Evolutionary conservation across 2,329 filamentous ascomycete species (phyloP).

Genomic region (Pestalotiopsis sp.): DNA sequence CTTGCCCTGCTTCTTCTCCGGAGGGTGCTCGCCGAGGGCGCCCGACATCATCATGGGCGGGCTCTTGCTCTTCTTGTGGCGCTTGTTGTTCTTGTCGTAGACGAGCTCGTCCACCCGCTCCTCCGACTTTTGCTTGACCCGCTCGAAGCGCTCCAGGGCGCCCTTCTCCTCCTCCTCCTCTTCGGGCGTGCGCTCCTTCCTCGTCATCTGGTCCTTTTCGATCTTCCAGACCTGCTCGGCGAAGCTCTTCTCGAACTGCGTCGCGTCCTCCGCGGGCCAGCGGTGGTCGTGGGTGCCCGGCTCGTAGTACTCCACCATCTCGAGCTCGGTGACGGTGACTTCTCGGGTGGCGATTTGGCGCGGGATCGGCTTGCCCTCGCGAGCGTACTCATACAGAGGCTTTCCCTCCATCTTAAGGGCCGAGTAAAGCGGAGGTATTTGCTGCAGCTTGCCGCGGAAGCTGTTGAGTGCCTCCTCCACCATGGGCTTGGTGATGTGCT

Average conservation of each 20-base stretch:
- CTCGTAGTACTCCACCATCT: conserved; percentile 82
- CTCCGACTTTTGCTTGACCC: conserved; percentile 58
- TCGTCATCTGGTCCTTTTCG: conserved; percentile 54
- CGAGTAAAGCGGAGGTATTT: conserved; percentile 90
- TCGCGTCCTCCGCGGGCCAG: conserved; percentile 80
- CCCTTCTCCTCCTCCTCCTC: conserved; percentile 56
- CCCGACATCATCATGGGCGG: conserved; percentile 56
- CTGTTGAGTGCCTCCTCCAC: conserved; percentile 74
- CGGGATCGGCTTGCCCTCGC: conserved; percentile 84
- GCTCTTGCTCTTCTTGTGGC: conserved; percentile 33
- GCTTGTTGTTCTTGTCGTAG: conserved; percentile 46
- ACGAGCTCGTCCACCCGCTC: conserved; percentile 58
- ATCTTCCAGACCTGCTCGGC: conserved; percentile 71
- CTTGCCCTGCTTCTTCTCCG: conserved; percentile 39
- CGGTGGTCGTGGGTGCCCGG: conserved; percentile 76
- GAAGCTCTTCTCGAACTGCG: conserved; percentile 70
- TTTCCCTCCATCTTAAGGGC: conserved; percentile 93
- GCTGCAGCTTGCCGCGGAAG: conserved; percentile 82
- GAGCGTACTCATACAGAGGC: conserved; percentile 92
- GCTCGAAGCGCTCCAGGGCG: conserved; percentile 56
- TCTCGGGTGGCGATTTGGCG: conserved; percentile 78
- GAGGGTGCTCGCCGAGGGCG: conserved; percentile 52
- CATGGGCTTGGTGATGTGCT: conserved; percentile 75
- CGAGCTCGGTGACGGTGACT: conserved; percentile 75
- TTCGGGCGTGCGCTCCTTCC: conserved; percentile 51